phyloP scores from a whole-genome alignment of 2,329 filamentous ascomycete species.

The Elsinoe batatas region DNA sequence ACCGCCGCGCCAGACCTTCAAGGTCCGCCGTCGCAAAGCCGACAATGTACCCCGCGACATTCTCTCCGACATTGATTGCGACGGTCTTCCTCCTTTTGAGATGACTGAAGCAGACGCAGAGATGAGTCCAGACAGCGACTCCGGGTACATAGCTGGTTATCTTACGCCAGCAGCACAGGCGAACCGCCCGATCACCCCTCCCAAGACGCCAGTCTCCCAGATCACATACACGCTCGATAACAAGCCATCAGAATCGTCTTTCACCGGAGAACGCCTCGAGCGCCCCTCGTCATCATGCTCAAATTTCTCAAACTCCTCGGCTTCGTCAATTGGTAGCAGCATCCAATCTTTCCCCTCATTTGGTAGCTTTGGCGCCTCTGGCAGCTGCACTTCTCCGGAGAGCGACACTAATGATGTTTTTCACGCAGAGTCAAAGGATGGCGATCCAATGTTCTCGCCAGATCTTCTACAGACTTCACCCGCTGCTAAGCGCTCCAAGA shows the following conservation, averaged over 20 bases:
- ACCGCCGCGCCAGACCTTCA: constrained; percentile 39
- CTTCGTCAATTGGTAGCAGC: constrained; percentile 50
- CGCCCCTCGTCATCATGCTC: constrained; percentile 51
- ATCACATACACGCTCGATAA: constrained; percentile 25
- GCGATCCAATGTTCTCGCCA: constrained; percentile 20
- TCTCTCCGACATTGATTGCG: constrained; percentile 19
- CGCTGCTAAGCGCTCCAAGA: constrained; percentile 34
- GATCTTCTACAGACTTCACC: constrained; percentile 19
- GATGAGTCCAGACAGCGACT: constrained; percentile 22
- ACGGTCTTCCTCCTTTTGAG: constrained; percentile 41
- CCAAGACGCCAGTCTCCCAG: constrained; percentile 40
- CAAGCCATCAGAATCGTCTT: constrained; percentile 18
- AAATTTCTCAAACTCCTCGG: constrained; percentile 51
- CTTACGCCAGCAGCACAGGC: constrained; percentile 35
- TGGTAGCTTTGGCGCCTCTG: constrained; percentile 32
- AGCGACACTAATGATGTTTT: constrained; percentile 47
- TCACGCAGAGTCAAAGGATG: constrained; percentile 22
- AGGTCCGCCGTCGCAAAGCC: constrained; percentile 38
- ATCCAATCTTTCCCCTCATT: constrained; percentile 47
- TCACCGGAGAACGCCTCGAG: constrained; percentile 33
- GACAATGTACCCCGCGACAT: constrained; percentile 19
- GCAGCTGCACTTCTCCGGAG: constrained; percentile 52
- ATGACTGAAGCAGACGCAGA: constrained; percentile 31
- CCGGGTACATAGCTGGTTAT: constrained; percentile 24
- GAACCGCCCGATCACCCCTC: constrained; percentile 33